These are phyloP conservation scores for Flaveria brownii DNA, from an alignment of 129 eudicot species.

Conservation along the genomic window DNA sequence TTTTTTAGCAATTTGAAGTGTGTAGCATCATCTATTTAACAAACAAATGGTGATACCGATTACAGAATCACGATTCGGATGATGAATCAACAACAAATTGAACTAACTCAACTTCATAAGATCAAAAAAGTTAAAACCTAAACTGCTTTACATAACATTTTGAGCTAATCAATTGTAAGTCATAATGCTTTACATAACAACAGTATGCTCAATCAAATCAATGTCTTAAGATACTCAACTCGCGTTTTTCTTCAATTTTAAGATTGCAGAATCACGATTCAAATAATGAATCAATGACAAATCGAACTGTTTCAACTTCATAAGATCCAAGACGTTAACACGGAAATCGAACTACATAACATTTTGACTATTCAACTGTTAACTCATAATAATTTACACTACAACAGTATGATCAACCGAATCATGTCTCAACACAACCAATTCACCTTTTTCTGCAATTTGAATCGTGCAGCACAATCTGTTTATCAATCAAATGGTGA, in stretches of 20 bases:
- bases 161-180: too few species aligned
- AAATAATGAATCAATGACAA: background rate
- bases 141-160: background rate
- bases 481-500: background rate
- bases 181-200: background rate
- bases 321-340: background rate
- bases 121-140: background rate
- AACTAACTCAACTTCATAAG: background rate
- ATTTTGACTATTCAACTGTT: too few species aligned
- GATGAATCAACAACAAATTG: background rate
- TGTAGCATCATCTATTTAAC: background rate
- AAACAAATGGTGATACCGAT: background rate
- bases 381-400: background rate
- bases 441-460: too few species aligned
- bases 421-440: too few species aligned
- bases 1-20: too few species aligned
- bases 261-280: background rate
- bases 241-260: too few species aligned
- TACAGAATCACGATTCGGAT: background rate
- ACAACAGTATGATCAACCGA: slow-evolving; percentile 4
- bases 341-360: background rate
- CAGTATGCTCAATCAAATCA: background rate
- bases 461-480: too few species aligned
- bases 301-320: background rate
- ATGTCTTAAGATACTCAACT: too few species aligned